Conservation (phyloP, 495 filamentous ascomycete species). For the Penicillium antarcticum region DNA sequence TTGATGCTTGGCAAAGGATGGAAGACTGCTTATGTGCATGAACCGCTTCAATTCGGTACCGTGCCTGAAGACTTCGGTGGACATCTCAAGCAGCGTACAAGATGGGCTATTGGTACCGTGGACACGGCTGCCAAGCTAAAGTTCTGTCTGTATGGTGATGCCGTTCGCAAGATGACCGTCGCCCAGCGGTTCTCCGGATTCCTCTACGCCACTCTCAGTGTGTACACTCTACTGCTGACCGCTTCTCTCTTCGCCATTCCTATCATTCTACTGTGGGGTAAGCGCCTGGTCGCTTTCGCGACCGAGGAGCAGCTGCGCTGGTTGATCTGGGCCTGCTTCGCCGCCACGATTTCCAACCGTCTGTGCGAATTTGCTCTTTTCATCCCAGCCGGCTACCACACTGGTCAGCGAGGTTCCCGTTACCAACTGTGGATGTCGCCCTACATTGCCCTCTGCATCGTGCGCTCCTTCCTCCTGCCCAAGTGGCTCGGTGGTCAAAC, state of each 20-base stretch:
- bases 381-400: constrained; percentile 43
- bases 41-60: constrained; percentile 49
- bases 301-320: constrained; percentile 41
- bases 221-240: constrained; percentile 41
- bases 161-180: constrained; percentile 29
- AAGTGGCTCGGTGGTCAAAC: constrained; percentile 37
- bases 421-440: constrained; percentile 47
- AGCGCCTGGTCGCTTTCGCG: constrained; percentile 42
- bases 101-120: constrained; percentile 47
- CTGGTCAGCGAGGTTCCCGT: constrained; percentile 37
- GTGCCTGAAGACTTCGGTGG: constrained; percentile 46
- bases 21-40: constrained; percentile 49
- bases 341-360: constrained; percentile 34
- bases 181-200: constrained; percentile 41
- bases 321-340: constrained; percentile 47
- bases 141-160: constrained; percentile 41
- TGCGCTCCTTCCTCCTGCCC: constrained; percentile 44
- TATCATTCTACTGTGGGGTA: constrained; percentile 43
- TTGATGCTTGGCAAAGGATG: constrained; percentile 49
- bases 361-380: constrained; percentile 42
- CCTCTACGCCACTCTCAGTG: constrained; percentile 40
- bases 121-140: constrained; percentile 43
- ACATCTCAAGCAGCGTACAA: constrained; percentile 51
- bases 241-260: constrained; percentile 44
- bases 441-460: constrained; percentile 40